These are phyloP conservation scores for Limonium bicolor DNA, from an alignment of 148 eudicot species.

Conservation along the genomic window DNA sequence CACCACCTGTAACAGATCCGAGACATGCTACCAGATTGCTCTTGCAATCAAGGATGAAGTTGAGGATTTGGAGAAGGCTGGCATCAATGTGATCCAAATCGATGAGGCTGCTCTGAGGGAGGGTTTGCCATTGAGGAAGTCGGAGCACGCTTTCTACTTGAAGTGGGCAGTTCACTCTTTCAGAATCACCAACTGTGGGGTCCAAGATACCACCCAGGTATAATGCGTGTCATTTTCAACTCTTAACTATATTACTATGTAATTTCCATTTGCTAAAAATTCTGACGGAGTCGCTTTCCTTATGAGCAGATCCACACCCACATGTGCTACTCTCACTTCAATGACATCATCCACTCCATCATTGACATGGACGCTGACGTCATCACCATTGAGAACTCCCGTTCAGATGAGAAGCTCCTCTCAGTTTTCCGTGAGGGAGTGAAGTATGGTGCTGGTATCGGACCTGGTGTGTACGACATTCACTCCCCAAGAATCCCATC, in stretches of 20 bases:
- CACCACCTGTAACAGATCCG: constrained; percentile 32
- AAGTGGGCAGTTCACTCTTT: constrained; percentile 97
- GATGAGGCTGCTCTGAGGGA: constrained; percentile 99
- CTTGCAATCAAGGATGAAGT: constrained; percentile 95
- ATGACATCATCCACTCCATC: constrained; percentile 95
- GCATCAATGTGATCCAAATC: constrained; percentile 78
- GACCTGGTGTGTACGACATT: constrained; percentile 73
- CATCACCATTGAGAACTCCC: constrained; percentile 94
- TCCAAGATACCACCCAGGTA: constrained; percentile 81
- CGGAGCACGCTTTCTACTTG: constrained; percentile 87
- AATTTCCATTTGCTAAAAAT: not conserved
- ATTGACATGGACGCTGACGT: constrained; percentile 98
- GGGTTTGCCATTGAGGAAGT: constrained; percentile 85
- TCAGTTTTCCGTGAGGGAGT: constrained; percentile 98
- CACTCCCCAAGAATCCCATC: constrained; percentile 31
- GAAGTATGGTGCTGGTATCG: constrained; percentile 91
- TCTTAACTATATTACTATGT: not conserved
- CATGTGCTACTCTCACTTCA: constrained; percentile 99
- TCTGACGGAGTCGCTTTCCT: not conserved
- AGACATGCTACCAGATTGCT: constrained; percentile 95
- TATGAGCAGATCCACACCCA: constrained; percentile 78
- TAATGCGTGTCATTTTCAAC: not conserved
- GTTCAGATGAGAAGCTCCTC: constrained; percentile 93
- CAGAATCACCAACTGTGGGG: constrained; percentile 89
- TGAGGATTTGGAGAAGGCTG: constrained; percentile 94